Percentiles rank a stretch among this genome's conserved stretches.
Evolutionary conservation across 2,329 filamentous ascomycete genomes (phyloP).

Genomic region (Penicillium sp.): DNA sequence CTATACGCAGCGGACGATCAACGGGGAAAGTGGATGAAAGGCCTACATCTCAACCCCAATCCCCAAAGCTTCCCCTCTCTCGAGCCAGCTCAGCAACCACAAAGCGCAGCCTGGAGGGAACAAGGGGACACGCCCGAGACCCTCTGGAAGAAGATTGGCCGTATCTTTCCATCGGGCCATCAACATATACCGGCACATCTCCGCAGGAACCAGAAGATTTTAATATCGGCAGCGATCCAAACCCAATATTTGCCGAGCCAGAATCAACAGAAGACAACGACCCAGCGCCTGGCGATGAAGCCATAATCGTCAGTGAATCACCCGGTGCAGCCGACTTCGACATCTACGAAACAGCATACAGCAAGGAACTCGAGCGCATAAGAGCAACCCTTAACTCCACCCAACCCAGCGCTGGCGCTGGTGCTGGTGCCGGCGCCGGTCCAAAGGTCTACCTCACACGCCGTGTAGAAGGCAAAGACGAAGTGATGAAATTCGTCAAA

Average conservation of each 20-base stretch:
- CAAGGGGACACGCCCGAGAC: slow-evolving; percentile 66
- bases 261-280: slow-evolving; percentile 40
- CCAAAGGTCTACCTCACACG: slow-evolving; percentile 64
- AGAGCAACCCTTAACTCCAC: slow-evolving; percentile 42
- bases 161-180: slow-evolving; percentile 76
- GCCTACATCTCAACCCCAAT: slow-evolving; percentile 33
- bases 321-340: slow-evolving; percentile 83
- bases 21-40: slow-evolving; percentile 23
- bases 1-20: slow-evolving; percentile 27
- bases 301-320: slow-evolving; percentile 73
- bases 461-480: slow-evolving; percentile 51
- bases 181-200: slow-evolving; percentile 44
- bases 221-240: slow-evolving; percentile 9
- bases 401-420: slow-evolving; percentile 22
- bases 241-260: slow-evolving; percentile 25
- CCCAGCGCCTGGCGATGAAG: slow-evolving; percentile 32
- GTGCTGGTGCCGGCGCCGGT: slow-evolving; percentile 21
- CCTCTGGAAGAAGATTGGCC: slow-evolving; percentile 67
- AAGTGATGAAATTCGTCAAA: slow-evolving; percentile 38
- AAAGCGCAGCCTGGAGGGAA: slow-evolving; percentile 50
- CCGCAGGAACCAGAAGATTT: slow-evolving; percentile 14
- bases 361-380: slow-evolving; percentile 78
- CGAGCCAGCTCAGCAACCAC: slow-evolving; percentile 36
- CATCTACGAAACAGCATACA: slow-evolving; percentile 87
- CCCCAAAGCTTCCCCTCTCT: slow-evolving; percentile 31